phyloP scores from a whole-genome alignment of 805 yeast genomes.

The Candida michaelii region DNA sequence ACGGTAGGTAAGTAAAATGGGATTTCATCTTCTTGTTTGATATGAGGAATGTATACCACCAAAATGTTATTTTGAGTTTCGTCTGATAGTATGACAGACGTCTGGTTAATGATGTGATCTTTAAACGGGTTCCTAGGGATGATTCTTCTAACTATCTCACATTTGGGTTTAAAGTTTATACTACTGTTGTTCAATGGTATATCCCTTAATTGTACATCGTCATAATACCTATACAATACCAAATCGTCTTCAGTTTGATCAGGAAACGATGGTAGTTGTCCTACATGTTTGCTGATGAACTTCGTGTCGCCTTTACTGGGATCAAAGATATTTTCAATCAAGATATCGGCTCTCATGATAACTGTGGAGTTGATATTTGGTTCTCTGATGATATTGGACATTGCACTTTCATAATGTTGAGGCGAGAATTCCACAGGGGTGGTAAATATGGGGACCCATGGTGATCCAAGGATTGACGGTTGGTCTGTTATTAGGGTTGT shows the following conservation, averaged over 20 bases:
- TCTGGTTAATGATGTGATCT: slow-evolving; percentile 80
- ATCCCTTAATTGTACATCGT: slow-evolving; percentile 30
- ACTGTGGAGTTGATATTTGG: slow-evolving; percentile 93
- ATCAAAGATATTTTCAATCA: slow-evolving; percentile 50
- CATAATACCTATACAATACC: slow-evolving; percentile 32
- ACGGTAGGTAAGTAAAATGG: slow-evolving; percentile 93
- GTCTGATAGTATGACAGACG: slow-evolving; percentile 54
- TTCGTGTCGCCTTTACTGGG: slow-evolving; percentile 31
- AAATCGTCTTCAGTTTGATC: slow-evolving; percentile 20
- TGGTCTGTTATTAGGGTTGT: slow-evolving; percentile 15
- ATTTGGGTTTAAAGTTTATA: slow-evolving; percentile 31
- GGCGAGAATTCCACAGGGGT: slow-evolving; percentile 47
- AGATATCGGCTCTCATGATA: slow-evolving; percentile 81
- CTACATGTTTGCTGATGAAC: slow-evolving; percentile 26
- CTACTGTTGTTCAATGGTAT: slow-evolving; percentile 25
- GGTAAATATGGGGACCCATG: slow-evolving; percentile 64
- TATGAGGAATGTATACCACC: slow-evolving; percentile 79
- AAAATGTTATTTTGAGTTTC: slow-evolving; percentile 42
- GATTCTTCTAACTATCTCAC: slow-evolving; percentile 72
- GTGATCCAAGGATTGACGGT: slow-evolving; percentile 51
- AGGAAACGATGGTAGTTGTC: slow-evolving; percentile 35
- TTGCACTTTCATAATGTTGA: slow-evolving; percentile 68
- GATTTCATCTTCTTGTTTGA: slow-evolving; percentile 53
- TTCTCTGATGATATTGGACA: slow-evolving; percentile 73
- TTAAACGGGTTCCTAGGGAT: slow-evolving; percentile 91